These are phyloP conservation scores for Phyllostachys edulis DNA, from an alignment of 176 grass and related monocot species.

Conservation along the genomic window DNA sequence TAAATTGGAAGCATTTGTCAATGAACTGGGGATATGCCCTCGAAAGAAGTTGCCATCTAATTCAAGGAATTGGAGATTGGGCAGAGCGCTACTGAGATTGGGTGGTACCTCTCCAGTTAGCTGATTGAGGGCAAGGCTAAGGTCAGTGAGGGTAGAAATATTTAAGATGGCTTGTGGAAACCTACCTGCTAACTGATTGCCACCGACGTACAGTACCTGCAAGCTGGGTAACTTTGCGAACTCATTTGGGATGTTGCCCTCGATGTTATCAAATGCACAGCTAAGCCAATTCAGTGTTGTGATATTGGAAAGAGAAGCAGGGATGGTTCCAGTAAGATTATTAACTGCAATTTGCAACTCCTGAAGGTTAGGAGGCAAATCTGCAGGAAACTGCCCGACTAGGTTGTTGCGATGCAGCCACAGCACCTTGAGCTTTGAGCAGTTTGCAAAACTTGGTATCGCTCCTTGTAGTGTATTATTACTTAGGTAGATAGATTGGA, in stretches of 20 bases:
- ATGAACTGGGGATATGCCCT: not conserved
- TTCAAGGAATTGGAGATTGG: not conserved
- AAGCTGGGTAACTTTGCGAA: not conserved
- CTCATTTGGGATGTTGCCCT: not conserved
- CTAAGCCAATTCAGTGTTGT: too few relatives aligned
- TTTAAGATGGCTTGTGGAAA: not conserved
- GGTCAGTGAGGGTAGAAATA: not conserved
- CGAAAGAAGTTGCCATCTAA: not conserved
- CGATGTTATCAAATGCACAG: too few relatives aligned
- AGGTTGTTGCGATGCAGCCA: not conserved
- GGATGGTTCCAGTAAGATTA: constrained; percentile 21
- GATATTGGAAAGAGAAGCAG: constrained; percentile 3
- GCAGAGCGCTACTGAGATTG: not conserved
- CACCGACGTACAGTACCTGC: rapidly evolving
- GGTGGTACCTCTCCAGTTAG: not conserved
- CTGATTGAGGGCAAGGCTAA: not conserved
- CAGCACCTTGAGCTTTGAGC: not conserved
- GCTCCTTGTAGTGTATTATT: not conserved
- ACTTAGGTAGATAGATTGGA: not conserved
- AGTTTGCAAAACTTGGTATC: not conserved
- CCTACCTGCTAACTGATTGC: not conserved
- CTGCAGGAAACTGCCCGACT: not conserved
- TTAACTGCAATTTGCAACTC: rapidly evolving
- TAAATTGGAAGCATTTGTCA: not conserved
- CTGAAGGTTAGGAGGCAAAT: not conserved